Base-by-base conservation (phyloP, 2,329 filamentous ascomycete species). In the Aspergillus cejpii region DNA sequence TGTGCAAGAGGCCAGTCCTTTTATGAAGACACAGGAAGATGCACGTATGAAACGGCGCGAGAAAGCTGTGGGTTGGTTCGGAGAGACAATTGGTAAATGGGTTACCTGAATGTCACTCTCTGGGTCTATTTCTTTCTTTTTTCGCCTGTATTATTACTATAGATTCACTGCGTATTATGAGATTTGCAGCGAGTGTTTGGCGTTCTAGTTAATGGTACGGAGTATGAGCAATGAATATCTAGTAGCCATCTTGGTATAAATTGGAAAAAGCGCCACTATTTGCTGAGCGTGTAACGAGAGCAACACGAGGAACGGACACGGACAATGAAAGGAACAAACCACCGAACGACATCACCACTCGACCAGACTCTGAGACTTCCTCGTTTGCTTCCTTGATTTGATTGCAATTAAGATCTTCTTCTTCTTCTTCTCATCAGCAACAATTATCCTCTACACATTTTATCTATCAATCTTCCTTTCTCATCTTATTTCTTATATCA, bases 31-130 rank as follows among this genome's bases (percentile, higher is more conserved):
- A 4, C 66, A 70, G 14, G 60, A 66, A 5, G 58, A 65, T 21
- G 61, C 63, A n/a, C 60, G 62, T 19, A 48, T 50, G 10, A 67
- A 68, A 49, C 58, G 68, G 43, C 60, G 62, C 40, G 64, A 69
- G 43, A 68, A 62, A 49, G 62, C 64, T 27, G 58, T 60, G 20
- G 62, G 61, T 37, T 70, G 66, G 66, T 70, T 71, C 60, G 68
- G 68, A 34, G 66, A 70, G 53, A 69, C 66, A 1, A 56, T 71
- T 49, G 68, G 65, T 10, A 68, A 62, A 44, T 71, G 65, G 62
- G 43, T 70, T 31, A 62, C 66, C 14, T 70, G 56, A 44, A 23
- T 20, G 40, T 17, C 15, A 17, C 41, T 24, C 12, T 37, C 33
- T 39, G 37, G 19, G 26, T 15, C 26, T 21, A 21, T 43, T 21